Conservation (phyloP, 2,329 filamentous ascomycete genomes). For the Dendryphion nanum region DNA sequence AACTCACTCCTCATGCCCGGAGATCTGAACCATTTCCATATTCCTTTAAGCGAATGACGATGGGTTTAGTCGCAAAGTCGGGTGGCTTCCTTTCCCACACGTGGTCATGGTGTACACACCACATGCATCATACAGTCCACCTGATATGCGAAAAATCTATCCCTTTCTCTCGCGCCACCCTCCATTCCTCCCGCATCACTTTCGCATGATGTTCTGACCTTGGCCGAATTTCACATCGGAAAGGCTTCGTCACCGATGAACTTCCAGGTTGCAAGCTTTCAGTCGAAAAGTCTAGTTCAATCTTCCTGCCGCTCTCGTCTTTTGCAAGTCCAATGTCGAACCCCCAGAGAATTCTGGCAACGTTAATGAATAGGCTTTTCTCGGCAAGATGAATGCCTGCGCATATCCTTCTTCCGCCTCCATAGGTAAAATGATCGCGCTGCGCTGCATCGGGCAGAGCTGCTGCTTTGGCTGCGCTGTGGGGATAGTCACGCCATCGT, state of each 20-base stretch:
- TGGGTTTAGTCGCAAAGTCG: too few relatives aligned
- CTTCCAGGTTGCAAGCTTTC: constrained; percentile 9
- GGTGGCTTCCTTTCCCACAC: too few relatives aligned
- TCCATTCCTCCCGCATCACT: constrained; percentile 10
- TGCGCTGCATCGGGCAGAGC: constrained; percentile 5
- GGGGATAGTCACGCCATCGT: constrained; percentile 5
- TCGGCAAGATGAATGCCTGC: constrained; percentile 31
- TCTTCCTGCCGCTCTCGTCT: constrained; percentile 1
- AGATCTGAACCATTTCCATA: too few relatives aligned
- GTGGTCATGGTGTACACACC: too few relatives aligned
- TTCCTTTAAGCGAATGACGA: too few relatives aligned
- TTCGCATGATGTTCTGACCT: constrained; percentile 2
- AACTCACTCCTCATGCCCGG: too few relatives aligned
- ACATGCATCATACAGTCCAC: constrained; percentile 23
- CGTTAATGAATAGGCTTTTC: constrained; percentile 15
- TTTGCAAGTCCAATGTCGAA: constrained; percentile 8
- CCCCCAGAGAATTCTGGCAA: constrained; percentile 21
- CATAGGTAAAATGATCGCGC: constrained; percentile 21
- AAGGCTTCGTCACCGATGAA: constrained; percentile 7
- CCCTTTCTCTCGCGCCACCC: constrained; percentile 2
- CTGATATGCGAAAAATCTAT: constrained; percentile 8
- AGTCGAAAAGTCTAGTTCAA: constrained; percentile 8
- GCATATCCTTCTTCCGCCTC: constrained; percentile 26
- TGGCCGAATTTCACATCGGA: constrained; percentile 5
- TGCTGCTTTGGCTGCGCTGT: constrained; percentile 5